phyloP scores from a whole-genome alignment of 75 land plant genomes.

The Pinus albicaulis region DNA sequence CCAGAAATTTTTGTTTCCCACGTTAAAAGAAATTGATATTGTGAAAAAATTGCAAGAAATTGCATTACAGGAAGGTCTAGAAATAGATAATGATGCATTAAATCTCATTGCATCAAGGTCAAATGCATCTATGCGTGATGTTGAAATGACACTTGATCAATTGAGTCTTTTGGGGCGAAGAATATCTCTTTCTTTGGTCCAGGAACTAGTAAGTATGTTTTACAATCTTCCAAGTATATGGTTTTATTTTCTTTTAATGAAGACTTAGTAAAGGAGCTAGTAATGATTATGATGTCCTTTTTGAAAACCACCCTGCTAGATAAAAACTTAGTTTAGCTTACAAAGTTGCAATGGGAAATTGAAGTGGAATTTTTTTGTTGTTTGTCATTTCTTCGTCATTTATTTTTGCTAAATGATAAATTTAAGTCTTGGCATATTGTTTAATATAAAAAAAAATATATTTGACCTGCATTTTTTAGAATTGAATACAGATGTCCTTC shows the following conservation, averaged over 20 bases:
- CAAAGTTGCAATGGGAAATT: neutral
- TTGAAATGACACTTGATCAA: slow-evolving; percentile 96
- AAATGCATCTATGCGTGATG: slow-evolving; percentile 93
- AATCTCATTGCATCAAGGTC: slow-evolving; percentile 78
- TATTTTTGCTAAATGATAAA: neutral
- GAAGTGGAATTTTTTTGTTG: neutral
- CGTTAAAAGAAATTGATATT: slow-evolving; percentile 83
- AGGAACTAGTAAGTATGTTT: slow-evolving; percentile 33
- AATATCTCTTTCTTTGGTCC: slow-evolving; percentile 74
- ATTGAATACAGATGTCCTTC: neutral
- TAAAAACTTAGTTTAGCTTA: neutral
- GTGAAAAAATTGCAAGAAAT: slow-evolving; percentile 64
- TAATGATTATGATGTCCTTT: neutral
- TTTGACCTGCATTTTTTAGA: neutral
- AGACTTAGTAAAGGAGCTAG: neutral
- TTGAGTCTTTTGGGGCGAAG: slow-evolving; percentile 83
- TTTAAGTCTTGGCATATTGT: neutral
- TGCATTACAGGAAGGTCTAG: slow-evolving; percentile 63
- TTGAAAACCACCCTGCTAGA: neutral
- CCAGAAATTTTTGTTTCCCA: slow-evolving; percentile 89
- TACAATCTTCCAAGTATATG: slow-evolving; percentile 5
- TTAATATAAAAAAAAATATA: neutral
- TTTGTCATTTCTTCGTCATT: neutral
- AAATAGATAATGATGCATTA: slow-evolving; percentile 77
- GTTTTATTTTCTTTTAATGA: neutral